Evolutionary conservation across 768 basidiomycete species (phyloP).

Genomic region (Xerocomellus intermedius): DNA sequence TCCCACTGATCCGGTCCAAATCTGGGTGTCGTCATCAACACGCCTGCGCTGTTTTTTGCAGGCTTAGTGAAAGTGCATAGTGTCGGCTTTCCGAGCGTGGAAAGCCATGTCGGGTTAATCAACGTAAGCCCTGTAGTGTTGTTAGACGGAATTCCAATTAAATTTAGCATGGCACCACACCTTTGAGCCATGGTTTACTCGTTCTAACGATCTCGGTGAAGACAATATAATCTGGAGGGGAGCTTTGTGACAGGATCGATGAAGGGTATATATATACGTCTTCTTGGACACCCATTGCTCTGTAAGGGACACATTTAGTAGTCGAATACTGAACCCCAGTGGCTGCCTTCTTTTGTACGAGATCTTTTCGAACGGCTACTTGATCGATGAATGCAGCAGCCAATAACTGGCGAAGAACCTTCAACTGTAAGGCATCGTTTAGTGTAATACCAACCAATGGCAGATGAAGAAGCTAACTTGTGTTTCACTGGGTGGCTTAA

Average conservation of each 20-base stretch:
- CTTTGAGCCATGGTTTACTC: constrained; percentile 74
- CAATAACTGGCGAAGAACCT: constrained; percentile 84
- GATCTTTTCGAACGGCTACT: constrained; percentile 87
- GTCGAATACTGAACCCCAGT: constrained; percentile 70
- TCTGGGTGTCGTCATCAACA: constrained; percentile 73
- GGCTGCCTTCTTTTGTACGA: constrained; percentile 56
- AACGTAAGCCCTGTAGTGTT: constrained; percentile 64
- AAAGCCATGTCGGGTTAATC: constrained; percentile 86
- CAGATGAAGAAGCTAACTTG: constrained; percentile 51
- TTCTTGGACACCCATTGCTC: constrained; percentile 72
- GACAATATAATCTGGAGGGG: constrained; percentile 85
- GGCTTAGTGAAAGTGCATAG: constrained; percentile 92
- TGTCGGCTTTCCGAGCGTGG: constrained; percentile 70
- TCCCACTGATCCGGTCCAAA: constrained; percentile 90
- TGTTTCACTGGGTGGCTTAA: constrained; percentile 72
- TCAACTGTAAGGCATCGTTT: constrained; percentile 56
- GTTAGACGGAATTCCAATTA: constrained; percentile 1
- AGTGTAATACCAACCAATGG: neutral
- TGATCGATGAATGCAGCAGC: constrained; percentile 93
- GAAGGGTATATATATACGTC: constrained; percentile 93
- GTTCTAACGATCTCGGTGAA: constrained; percentile 83
- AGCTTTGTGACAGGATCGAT: constrained; percentile 63
- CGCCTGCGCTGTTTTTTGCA: constrained; percentile 62
- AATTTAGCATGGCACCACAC: constrained; percentile 37
- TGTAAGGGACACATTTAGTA: constrained; percentile 79